Conservation (phyloP, 2,329 filamentous ascomycete species). For the Alternaria longipes region DNA sequence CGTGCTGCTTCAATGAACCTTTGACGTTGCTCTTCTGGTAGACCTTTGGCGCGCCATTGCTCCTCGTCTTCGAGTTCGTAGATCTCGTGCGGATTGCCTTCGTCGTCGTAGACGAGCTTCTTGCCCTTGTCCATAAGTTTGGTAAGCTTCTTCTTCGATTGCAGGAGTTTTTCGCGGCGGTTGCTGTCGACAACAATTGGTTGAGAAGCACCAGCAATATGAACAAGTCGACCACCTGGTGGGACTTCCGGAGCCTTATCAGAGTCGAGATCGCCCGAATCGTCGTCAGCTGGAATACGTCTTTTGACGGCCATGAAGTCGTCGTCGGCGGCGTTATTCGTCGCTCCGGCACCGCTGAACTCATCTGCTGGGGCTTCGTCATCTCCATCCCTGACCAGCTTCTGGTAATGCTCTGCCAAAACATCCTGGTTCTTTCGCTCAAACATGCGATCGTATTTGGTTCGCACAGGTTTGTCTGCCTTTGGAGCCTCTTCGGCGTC, state of each 20-base stretch:
- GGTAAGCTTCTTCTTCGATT: slow-evolving; percentile 91
- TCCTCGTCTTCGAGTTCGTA: slow-evolving; percentile 91
- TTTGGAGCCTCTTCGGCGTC: slow-evolving; percentile 62
- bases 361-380: slow-evolving; percentile 52
- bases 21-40: slow-evolving; percentile 77
- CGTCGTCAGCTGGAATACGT: slow-evolving; percentile 76
- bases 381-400: slow-evolving; percentile 71
- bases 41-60: slow-evolving; percentile 77
- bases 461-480: slow-evolving; percentile 75
- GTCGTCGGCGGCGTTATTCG: slow-evolving; percentile 67
- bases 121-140: slow-evolving; percentile 88
- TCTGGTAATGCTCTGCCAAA: slow-evolving; percentile 90
- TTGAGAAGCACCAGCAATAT: slow-evolving; percentile 71
- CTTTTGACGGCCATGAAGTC: slow-evolving; percentile 92
- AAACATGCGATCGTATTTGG: slow-evolving; percentile 98
- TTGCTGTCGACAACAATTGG: slow-evolving; percentile 91
- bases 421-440: slow-evolving; percentile 96
- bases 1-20: slow-evolving; percentile 81
- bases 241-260: slow-evolving; percentile 52
- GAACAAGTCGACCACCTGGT: slow-evolving; percentile 66
- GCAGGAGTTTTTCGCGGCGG: slow-evolving; percentile 92
- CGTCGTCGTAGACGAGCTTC: slow-evolving; percentile 91
- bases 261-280: slow-evolving; percentile 56
- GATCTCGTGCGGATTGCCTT: slow-evolving; percentile 82
- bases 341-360: slow-evolving; percentile 43